phyloP scores from a whole-genome alignment of 1,284 basidiomycete species.

The Pisolithus thermaeus region DNA sequence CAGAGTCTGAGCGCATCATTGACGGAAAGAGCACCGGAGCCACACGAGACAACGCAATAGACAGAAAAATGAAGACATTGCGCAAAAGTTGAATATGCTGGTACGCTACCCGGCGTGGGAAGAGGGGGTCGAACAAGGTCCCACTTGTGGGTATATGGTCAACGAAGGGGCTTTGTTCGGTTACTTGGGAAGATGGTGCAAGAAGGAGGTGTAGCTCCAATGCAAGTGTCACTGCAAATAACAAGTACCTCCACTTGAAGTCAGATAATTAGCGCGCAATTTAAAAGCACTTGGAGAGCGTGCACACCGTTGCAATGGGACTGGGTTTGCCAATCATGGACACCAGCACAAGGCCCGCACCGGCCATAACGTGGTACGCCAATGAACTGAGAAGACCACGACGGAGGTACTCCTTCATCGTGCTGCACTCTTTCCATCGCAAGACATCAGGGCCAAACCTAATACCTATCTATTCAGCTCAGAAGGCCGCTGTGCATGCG shows the following conservation, averaged over 20 bases:
- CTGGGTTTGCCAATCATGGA: conserved; percentile 57
- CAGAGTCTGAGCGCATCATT: conserved; percentile 11
- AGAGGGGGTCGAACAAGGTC: conserved; percentile 43
- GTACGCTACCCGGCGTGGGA: conserved; percentile 61
- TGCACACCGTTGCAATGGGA: conserved; percentile 62
- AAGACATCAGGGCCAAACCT: conserved; percentile 76
- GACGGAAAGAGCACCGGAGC: conserved; percentile 55
- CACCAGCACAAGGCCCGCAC: conserved; percentile 55
- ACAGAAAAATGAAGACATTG: conserved; percentile 66
- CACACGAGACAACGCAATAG: conserved; percentile 64
- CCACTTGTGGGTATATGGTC: conserved; percentile 20
- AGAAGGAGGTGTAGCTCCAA: conserved; percentile 62
- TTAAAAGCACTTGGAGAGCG: conserved; percentile 6
- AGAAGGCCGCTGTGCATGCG: not conserved
- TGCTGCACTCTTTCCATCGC: conserved; percentile 61
- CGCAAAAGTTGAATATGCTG: conserved; percentile 76
- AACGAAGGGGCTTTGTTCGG: conserved; percentile 23
- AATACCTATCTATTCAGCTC: conserved; percentile 4
- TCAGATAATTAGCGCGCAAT: conserved; percentile 1
- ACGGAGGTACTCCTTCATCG: conserved; percentile 64
- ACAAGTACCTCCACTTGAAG: conserved; percentile 69
- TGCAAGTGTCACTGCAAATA: conserved; percentile 54
- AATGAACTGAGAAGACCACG: conserved; percentile 60
- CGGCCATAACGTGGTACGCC: conserved; percentile 70
- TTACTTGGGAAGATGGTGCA: conserved; percentile 41